Base-by-base conservation (phyloP, 2,329 filamentous ascomycete genomes). In the Fusarium mangiferae region DNA sequence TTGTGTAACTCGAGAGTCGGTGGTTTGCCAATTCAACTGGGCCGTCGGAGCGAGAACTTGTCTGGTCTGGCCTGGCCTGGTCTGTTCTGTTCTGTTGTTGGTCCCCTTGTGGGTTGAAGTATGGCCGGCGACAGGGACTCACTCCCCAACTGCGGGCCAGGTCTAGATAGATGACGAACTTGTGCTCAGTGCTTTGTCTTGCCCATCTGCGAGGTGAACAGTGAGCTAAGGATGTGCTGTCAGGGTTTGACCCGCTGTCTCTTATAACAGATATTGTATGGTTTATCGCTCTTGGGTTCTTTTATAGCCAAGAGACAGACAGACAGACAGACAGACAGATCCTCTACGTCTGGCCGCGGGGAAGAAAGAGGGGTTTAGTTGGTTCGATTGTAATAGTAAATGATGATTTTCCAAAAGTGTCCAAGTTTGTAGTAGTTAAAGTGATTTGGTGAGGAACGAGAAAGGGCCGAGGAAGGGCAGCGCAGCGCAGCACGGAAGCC, bases 1-100 rank as follows among this genome's bases (percentile, higher is more conserved):
- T 77, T 68, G 81, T 82, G 80, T 79, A 77, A 83, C 82, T 70
- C 58, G 69, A 77, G 48, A 65, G 68, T 73, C 75, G 76, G 77
- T 64, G 75, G 75, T 78, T 79, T 78, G 73, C 72, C 72, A 77
- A 75, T 76, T 66, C 68, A 75, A 73, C 59, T 76, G 72, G 68
- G 74, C 49, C 67, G 66, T 64, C 75, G 72, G 75, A 64, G 72
- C 70, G 66, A 75, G 64, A 55, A 61, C 36, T 68, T 38, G 44
- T 60, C 64, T 64, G 52, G 45, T 54, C 38, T 58, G 49, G 30
- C 20, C 55, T 72, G 24, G 59, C 12, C 24, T 26, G 20, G 44
- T 12, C 44, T n/a, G 39, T 14, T 41, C n/a, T 30, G 28, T 30
- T 36, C 33, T 52, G 33, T 20, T 36, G 28, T 35, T 51, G 48